phyloP scores from a whole-genome alignment of 257 asterid species.

The Gentiana dahurica region DNA sequence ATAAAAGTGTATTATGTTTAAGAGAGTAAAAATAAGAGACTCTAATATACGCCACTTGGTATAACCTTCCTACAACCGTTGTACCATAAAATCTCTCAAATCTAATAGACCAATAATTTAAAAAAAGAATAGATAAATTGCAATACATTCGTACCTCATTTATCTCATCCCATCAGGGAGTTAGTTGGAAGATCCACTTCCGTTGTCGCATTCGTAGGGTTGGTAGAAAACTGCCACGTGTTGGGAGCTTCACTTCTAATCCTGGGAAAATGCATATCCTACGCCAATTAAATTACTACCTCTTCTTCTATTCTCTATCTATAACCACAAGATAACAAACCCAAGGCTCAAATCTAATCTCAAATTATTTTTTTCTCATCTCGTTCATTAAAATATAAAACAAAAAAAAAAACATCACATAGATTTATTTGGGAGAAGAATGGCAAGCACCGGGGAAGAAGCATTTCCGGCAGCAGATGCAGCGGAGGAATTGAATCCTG shows the following conservation, averaged over 20 bases:
- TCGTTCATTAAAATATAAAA: background rate
- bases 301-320: background rate
- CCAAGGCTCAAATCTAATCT: background rate
- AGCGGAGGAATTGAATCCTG: conserved; percentile 48
- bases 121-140: too few relatives aligned
- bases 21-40: too few relatives aligned
- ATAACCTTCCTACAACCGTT: too few relatives aligned
- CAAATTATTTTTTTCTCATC: too few relatives aligned
- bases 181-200: conserved; percentile 43
- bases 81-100: too few relatives aligned
- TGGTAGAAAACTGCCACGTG: conserved; percentile 31
- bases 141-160: too few relatives aligned
- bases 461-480: conserved; percentile 55
- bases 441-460: conserved; percentile 33
- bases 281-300: background rate
- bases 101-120: too few relatives aligned
- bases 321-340: background rate
- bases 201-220: conserved; percentile 30
- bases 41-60: too few relatives aligned
- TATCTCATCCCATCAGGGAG: background rate
- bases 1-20: too few relatives aligned
- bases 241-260: conserved; percentile 16
- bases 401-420: background rate
- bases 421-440: conserved; percentile 5
- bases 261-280: conserved; percentile 1